phyloP scores from a whole-genome alignment of 2,329 filamentous ascomycete genomes.

The Phialocephala sp. region DNA sequence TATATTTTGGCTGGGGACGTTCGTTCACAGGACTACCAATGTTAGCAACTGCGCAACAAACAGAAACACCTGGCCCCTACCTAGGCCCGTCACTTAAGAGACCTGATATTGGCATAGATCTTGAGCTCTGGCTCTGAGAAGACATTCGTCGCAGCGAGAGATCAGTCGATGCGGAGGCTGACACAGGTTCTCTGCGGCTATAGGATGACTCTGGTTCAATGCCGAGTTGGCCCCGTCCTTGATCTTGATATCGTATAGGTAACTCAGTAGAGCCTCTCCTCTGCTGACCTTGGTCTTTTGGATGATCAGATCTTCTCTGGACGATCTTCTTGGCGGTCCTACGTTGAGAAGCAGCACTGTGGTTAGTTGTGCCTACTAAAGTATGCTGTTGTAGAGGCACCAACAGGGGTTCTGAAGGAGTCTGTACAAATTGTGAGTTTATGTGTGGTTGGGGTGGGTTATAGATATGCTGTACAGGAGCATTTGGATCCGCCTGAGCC shows the following conservation, averaged over 20 bases:
- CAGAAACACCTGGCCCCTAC: slow-evolving; percentile 12
- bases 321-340: slow-evolving; percentile 33
- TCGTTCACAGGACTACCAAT: slow-evolving; percentile 22
- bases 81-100: slow-evolving; percentile 32
- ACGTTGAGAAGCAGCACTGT: slow-evolving; percentile 20
- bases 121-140: slow-evolving; percentile 22
- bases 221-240: not conserved
- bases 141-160: slow-evolving; percentile 16
- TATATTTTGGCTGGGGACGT: slow-evolving; percentile 27
- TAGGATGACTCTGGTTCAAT: not conserved
- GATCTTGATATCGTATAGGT: slow-evolving; percentile 12
- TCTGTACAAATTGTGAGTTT: slow-evolving; percentile 23
- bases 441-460: slow-evolving; percentile 16
- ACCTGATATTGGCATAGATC: slow-evolving; percentile 35
- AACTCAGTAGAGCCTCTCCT: slow-evolving; percentile 11
- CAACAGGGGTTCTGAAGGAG: slow-evolving; percentile 16
- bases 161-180: slow-evolving; percentile 14
- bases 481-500: slow-evolving; percentile 23
- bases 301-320: slow-evolving; percentile 28
- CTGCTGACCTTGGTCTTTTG: slow-evolving; percentile 23
- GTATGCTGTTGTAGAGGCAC: slow-evolving; percentile 16
- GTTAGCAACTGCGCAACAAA: slow-evolving; percentile 22
- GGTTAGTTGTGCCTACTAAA: slow-evolving; percentile 7
- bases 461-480: slow-evolving; percentile 28
- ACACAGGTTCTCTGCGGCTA: slow-evolving; percentile 12